Conservation (phyloP, 1,284 basidiomycete species). For the Tilletia setariae region DNA sequence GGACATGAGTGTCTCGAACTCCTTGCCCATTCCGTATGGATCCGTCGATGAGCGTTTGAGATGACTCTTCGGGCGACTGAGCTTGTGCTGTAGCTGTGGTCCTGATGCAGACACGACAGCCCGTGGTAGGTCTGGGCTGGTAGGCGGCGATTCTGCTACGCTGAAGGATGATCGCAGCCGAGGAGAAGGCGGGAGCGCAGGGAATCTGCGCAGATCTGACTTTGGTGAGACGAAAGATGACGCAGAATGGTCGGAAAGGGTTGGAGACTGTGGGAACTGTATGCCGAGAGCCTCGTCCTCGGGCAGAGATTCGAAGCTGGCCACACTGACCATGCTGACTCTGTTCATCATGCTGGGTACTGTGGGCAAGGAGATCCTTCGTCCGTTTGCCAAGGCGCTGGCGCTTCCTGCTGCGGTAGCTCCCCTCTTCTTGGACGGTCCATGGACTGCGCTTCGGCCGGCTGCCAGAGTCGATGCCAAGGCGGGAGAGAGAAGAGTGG, state of each 20-base stretch:
- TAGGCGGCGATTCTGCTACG: neutral
- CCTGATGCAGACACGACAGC: neutral
- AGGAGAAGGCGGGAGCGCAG: slow-evolving; percentile 4
- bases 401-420: neutral
- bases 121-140: neutral
- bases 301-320: slow-evolving; percentile 45
- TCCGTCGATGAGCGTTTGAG: slow-evolving; percentile 19
- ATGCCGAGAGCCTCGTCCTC: slow-evolving; percentile 31
- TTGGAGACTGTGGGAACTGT: neutral
- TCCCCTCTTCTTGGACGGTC: neutral
- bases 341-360: slow-evolving; percentile 33
- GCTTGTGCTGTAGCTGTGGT: neutral
- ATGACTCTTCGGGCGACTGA: neutral
- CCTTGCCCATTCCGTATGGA: slow-evolving; percentile 10
- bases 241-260: slow-evolving; percentile 7
- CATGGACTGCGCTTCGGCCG: slow-evolving; percentile 10
- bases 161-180: slow-evolving; percentile 1
- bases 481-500: slow-evolving; percentile 35
- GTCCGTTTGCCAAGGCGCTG: neutral
- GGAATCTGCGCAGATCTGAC: slow-evolving; percentile 1
- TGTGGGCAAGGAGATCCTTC: slow-evolving; percentile 40
- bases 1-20: slow-evolving; percentile 10
- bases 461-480: slow-evolving; percentile 40
- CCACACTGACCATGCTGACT: slow-evolving; percentile 39
- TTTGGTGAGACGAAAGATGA: neutral